Base-by-base conservation (phyloP, 768 basidiomycete genomes). In the Hygrocybe coccinea region DNA sequence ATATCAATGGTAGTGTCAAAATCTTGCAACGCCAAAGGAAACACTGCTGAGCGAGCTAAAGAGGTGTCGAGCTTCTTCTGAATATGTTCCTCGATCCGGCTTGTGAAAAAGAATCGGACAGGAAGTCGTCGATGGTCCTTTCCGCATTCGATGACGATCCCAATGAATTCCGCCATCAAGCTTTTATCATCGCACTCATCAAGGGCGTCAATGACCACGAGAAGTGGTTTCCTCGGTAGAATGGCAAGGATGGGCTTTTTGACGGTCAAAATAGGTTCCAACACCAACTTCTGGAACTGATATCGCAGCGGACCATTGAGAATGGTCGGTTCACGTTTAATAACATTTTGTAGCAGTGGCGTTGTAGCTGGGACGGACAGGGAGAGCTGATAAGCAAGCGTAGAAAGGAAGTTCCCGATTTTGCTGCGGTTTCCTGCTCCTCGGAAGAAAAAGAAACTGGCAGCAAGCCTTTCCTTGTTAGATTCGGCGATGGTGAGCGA, bases 381-480 rank as follows among this genome's bases (percentile, higher is more conserved):
- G 7, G 55, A 37, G 21, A 71, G 52, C 33, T 71, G 68, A 1
- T 46, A 64, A 2, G 64, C 62, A 5, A 71, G n/a, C 0, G 69
- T 69, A 5, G 66, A 60, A 8, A 67, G 22, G 2, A 71, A 56
- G 12, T 61, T 58, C 17, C 37, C 56, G 1, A 60, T 59, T 10
- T 54, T 64, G 9, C 56, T 55, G 2, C 67, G 59, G 36, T 62
- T 62, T 33, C 59, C 34, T 34, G 64, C 58, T 22, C 58, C 56
- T 12, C 69, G 64, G 5, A 67, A 71, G 60, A 71, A 70, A 57
- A 71, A 71, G 60, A 69, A 71, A 50, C 68, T 69, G 0, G 61
- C 67, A 36, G 62, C 66, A 2, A 71, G 59, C 14, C n/a, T 51
- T n/a, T 49, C 55, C 22, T 17, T 19, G 36, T 14, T 56, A 54